Base-by-base conservation (phyloP, 2,329 filamentous ascomycete species). In the Fusarium udum region DNA sequence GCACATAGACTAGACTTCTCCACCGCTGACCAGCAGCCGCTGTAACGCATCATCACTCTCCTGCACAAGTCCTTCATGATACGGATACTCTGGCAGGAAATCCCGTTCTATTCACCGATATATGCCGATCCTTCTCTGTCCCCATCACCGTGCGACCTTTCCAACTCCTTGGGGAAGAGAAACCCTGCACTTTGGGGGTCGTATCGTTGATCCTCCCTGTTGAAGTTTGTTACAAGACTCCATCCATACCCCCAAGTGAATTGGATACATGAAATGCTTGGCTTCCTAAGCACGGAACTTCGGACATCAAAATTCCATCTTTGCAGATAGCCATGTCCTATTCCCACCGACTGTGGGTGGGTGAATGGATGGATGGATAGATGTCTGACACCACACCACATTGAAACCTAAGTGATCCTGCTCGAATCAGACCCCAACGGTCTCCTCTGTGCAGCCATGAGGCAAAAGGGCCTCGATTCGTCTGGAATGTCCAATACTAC, bases 71-170 rank as follows among this genome's bases (percentile, higher is more conserved):
- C 31, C 39, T 43, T 62, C 62, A 51, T 40, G 39, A 55, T 28
- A 26, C 43, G 43, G 26, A 20, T 45, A 55, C 51, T 71, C 28
- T 74, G 51, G 39, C 18, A 42, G n/a, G 13, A 34, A 53, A 24
- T 56, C 56, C 45, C 52, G 31, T 64, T 56, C 48, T 64, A 62
- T 65, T 65, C 58, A 73, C 64, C 45, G 39, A 69, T 61, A 60
- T 60, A 45, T 67, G 55, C 56, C 28, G 55, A 74, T 49, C 62
- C 45, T 42, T 57, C 39, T 40, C 24, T 72, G 43, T 51, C 48
- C 51, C 39, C 48, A 60, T 62, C 32, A 20, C 56, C 45, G 9
- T 59, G 32, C 37, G 42, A 51, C 32, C 42, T 55, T 69, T 39
- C 55, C 40, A 55, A 61, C 48, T 55, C 59, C 63, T 53, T 60